A percentile compares a stretch with the other conserved stretches of the same genome.
phyloP scores from a whole-genome alignment of 805 yeast genomes.

The Pichia rugopelliculosa region DNA sequence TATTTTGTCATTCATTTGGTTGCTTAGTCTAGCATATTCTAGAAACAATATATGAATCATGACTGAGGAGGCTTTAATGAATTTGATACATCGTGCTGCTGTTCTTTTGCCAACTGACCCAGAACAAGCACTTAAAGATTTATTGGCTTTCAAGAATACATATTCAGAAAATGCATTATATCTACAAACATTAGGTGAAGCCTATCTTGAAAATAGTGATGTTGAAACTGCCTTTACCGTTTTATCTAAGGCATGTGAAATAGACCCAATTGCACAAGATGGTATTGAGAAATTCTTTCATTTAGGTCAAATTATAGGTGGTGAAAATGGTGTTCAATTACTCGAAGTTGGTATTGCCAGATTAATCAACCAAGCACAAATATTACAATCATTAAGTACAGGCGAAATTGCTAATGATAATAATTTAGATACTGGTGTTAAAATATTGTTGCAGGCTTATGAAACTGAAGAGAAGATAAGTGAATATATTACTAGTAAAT shows the following conservation, averaged over 20 bases:
- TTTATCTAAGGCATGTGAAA: conserved; percentile 50
- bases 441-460: conserved; percentile 24
- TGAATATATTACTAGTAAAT: conserved; percentile 43
- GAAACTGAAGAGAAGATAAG: conserved; percentile 21
- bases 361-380: conserved; percentile 33
- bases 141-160: conserved; percentile 33
- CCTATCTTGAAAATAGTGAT: conserved; percentile 70
- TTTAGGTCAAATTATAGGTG: conserved; percentile 88
- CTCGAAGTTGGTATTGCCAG: conserved; percentile 56
- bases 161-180: conserved; percentile 36
- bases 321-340: conserved; percentile 57
- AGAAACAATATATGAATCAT: neutral
- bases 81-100: conserved; percentile 33
- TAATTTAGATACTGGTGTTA: conserved; percentile 16
- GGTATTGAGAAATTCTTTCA: conserved; percentile 84
- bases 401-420: conserved; percentile 7
- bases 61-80: conserved; percentile 7
- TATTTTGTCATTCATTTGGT: too few relatives aligned
- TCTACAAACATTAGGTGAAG: conserved; percentile 63
- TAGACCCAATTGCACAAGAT: conserved; percentile 57
- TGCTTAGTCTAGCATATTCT: too few relatives aligned
- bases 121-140: conserved; percentile 43
- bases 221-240: conserved; percentile 70
- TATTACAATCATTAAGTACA: conserved; percentile 2
- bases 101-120: conserved; percentile 38